A percentile compares a stretch with the other conserved stretches of the same genome.
Conservation (phyloP, 1,284 basidiomycete species). For the Malassezia restricta region DNA sequence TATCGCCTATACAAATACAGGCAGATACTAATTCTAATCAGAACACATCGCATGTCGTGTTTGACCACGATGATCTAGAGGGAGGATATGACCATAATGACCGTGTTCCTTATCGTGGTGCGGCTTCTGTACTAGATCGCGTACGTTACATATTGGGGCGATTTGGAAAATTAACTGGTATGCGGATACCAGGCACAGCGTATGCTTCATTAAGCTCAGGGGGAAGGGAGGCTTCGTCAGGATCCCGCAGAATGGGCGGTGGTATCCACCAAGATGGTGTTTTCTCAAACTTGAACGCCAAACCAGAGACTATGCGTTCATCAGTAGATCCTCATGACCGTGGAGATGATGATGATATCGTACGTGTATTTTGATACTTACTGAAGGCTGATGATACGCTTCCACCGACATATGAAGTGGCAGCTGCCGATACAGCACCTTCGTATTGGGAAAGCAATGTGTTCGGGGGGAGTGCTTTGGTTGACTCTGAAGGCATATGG, state of each 20-base stretch:
- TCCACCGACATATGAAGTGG: conserved; percentile 67
- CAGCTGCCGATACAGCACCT: conserved; percentile 79
- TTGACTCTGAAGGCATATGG: conserved; percentile 38
- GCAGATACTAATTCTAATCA: not conserved
- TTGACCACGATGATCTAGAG: conserved; percentile 2
- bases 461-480: conserved; percentile 52
- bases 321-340: conserved; percentile 45
- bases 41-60: not conserved
- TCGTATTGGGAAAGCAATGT: conserved; percentile 96
- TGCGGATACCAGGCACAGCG: conserved; percentile 40
- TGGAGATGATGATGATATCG: conserved; percentile 57
- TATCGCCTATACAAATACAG: not conserved
- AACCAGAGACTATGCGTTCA: conserved; percentile 53
- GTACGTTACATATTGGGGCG: conserved; percentile 29
- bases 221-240: conserved; percentile 16
- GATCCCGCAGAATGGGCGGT: conserved; percentile 51
- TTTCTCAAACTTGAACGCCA: conserved; percentile 86
- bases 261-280: conserved; percentile 84
- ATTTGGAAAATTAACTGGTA: conserved; percentile 39
- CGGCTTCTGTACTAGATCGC: conserved; percentile 15
- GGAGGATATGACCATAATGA: not conserved
- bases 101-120: not conserved
- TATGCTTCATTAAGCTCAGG: conserved; percentile 18
- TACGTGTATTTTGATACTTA: conserved; percentile 54
- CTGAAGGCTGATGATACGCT: conserved; percentile 44